Base-by-base conservation (phyloP, 148 eudicot genomes). In the Camellia lanceoleosa region DNA sequence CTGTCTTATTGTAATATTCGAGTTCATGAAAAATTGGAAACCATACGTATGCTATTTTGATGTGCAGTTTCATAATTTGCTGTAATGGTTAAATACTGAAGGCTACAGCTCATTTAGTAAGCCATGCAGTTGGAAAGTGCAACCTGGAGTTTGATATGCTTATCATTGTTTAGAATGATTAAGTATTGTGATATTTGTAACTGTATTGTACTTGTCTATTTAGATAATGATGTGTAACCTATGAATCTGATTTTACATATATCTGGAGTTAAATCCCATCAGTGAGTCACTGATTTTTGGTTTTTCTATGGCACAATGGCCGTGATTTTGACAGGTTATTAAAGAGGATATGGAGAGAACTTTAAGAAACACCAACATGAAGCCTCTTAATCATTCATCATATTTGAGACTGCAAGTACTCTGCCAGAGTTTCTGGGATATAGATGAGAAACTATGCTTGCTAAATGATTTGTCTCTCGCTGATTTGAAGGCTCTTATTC, bases 301-400 rank as follows among this genome's bases (percentile, higher is more conserved):
- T 49, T 47, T 74, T 38, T 80, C 18, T 20, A 49, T 78, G 44
- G 47, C 77, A 38, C 51, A 44, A 41, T 63, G 55, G 30, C 30
- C 43, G 46, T 61, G n/a, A 59, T 78, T 79, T 38, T 46, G 59
- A 76, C 86, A 96, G 99, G 97, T 96, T 73, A 89, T 96, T 72
- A 96, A 93, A 87, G 99, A 96, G 86, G 90, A 86, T 70, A 80
- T 96, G 86, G 97, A 92, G 85, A 91, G 98, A 83, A 89, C 78
- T 82, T 84, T 96, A 79, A 94, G 91, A 80, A 96, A 96, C 83
- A 84, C 94, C 80, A 93, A 96, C 79, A 89, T 96, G 95, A 96
- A 93, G 90, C 99, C 99, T 81, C 83, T 93, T 73, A 89, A 71
- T 87, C 98, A 96, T 84, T 86, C 98, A 49, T 86, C 97, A n/a